Conservation (phyloP, 2,329 filamentous ascomycete species). For the Colletotrichum ledebouriae region DNA sequence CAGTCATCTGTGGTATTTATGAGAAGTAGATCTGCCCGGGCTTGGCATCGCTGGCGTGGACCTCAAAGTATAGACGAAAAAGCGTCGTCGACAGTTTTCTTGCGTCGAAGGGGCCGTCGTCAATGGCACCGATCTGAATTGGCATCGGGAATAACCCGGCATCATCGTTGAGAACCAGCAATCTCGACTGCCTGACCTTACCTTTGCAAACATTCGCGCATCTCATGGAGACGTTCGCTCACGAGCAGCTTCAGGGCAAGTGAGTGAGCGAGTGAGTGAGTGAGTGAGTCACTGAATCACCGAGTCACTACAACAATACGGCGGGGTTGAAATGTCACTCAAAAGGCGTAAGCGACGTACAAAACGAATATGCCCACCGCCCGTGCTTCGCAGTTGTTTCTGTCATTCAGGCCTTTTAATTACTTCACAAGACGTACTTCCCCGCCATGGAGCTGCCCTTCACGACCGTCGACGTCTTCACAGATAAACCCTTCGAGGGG, state of each 20-base stretch:
- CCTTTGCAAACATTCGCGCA: too few species aligned
- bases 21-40: rapidly evolving
- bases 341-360: slow-evolving; percentile 3
- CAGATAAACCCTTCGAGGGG: slow-evolving; percentile 63
- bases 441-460: slow-evolving; percentile 59
- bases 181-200: not conserved
- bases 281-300: too few species aligned
- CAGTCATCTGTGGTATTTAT: not conserved
- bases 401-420: not conserved
- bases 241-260: too few species aligned
- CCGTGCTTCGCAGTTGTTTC: too few species aligned
- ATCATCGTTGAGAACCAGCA: not conserved
- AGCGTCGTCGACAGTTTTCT: not conserved
- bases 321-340: slow-evolving; percentile 6
- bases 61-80: too few species aligned
- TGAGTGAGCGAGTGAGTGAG: too few species aligned
- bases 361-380: not conserved
- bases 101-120: not conserved
- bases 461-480: slow-evolving; percentile 71
- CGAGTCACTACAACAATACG: too few species aligned
- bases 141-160: not conserved
- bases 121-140: not conserved
- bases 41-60: not conserved
- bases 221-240: not conserved
- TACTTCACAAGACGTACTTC: not conserved